These are phyloP conservation scores for Alternaria infectoria DNA, from an alignment of 2,329 filamentous ascomycete species.

Conservation along the genomic window DNA sequence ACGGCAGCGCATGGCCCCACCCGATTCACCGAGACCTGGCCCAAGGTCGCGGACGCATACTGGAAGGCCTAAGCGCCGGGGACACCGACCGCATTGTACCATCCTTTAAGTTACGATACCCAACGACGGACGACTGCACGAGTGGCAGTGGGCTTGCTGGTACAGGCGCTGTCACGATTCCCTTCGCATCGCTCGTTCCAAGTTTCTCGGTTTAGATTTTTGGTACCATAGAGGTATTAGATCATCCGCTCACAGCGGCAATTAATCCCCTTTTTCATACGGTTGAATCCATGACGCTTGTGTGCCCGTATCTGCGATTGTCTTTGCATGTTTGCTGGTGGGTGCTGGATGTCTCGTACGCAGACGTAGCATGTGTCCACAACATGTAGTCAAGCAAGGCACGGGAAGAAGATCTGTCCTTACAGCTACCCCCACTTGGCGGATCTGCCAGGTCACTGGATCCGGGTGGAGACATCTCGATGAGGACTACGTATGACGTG, in stretches of 20 bases:
- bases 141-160: slow-evolving; percentile 30
- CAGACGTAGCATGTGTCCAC: not conserved
- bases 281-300: not conserved
- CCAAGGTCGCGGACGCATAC: slow-evolving; percentile 14
- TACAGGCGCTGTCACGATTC: slow-evolving; percentile 23
- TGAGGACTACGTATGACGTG: not conserved
- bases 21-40: slow-evolving; percentile 18
- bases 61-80: slow-evolving; percentile 15
- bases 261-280: slow-evolving; percentile 18
- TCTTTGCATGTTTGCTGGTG: slow-evolving; percentile 1
- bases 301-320: slow-evolving; percentile 9
- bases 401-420: slow-evolving; percentile 2
- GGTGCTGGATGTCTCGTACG: not conserved
- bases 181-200: slow-evolving; percentile 8
- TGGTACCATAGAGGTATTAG: slow-evolving; percentile 28
- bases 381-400: not conserved
- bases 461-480: not conserved
- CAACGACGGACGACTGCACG: slow-evolving; percentile 19
- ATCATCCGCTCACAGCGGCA: slow-evolving; percentile 26
- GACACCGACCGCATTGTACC: slow-evolving; percentile 33
- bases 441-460: slow-evolving; percentile 1
- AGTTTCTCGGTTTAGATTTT: slow-evolving; percentile 9
- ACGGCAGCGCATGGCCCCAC: slow-evolving; percentile 23
- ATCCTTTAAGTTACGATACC: slow-evolving; percentile 38
- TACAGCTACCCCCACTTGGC: not conserved